Percentiles rank a stretch among this genome's conserved stretches.
Conservation (phyloP, 1,139 yeast genomes). For the Candida sanyaensis region DNA sequence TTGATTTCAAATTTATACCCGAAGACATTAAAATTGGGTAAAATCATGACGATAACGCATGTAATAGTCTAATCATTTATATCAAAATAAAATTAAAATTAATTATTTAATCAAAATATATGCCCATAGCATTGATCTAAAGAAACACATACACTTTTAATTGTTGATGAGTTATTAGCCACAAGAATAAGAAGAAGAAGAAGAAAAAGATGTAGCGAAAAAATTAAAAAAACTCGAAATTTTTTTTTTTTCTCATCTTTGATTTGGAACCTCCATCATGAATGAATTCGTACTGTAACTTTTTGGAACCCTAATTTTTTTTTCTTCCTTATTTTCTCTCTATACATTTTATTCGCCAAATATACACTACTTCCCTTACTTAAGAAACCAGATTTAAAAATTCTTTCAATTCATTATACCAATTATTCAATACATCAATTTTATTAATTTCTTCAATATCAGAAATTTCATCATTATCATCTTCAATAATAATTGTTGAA, state of each 20-base stretch:
- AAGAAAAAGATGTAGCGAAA: background rate
- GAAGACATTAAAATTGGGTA: background rate
- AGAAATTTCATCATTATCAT: constrained; percentile 6
- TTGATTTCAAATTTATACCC: constrained; percentile 2
- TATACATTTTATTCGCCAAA: background rate
- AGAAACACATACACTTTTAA: too few relatives aligned
- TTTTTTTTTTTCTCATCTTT: background rate
- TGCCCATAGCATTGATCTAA: too few relatives aligned
- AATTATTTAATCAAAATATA: background rate
- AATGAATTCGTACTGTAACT: too few relatives aligned
- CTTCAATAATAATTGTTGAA: constrained; percentile 9
- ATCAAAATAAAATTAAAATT: background rate
- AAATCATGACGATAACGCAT: constrained; percentile 7
- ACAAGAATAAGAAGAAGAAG: background rate
- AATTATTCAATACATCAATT: constrained; percentile 3
- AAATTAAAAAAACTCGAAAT: background rate
- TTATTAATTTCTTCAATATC: constrained; percentile 7
- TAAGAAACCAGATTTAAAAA: background rate
- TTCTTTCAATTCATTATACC: background rate
- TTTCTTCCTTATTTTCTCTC: background rate
- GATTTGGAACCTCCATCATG: too few relatives aligned
- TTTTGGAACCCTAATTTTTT: too few relatives aligned
- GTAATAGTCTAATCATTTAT: constrained; percentile 3
- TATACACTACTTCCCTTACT: background rate
- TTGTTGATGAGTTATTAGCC: background rate